Percentiles rank a stretch among this genome's conserved stretches.
Evolutionary conservation across 768 basidiomycete species (phyloP).

Genomic region (Podaxis sp.): DNA sequence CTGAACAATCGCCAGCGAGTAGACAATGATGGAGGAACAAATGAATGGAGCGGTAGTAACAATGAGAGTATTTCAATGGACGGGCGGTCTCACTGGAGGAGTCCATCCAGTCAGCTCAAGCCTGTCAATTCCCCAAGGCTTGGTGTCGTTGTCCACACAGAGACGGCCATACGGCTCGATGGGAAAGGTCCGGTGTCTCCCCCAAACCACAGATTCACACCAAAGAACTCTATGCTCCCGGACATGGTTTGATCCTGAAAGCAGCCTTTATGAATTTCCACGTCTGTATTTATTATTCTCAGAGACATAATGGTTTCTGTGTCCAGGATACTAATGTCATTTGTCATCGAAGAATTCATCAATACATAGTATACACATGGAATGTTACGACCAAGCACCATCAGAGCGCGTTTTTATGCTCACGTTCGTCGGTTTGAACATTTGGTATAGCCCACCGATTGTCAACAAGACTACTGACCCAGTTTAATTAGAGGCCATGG

Average conservation of each 20-base stretch:
- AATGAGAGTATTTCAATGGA: neutral
- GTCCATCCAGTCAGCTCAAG: neutral
- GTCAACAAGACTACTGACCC: too few relatives aligned
- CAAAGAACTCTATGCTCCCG: neutral
- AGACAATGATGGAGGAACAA: neutral
- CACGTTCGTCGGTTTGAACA: too few relatives aligned
- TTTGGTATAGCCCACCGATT: too few relatives aligned
- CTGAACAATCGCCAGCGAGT: slow-evolving; percentile 6
- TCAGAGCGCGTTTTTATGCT: too few relatives aligned
- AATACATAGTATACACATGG: too few relatives aligned
- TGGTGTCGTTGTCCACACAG: neutral
- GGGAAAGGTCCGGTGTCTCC: neutral
- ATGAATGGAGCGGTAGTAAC: neutral
- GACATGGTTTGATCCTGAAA: neutral
- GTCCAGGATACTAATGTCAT: too few relatives aligned
- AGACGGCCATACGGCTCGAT: slow-evolving; percentile 1
- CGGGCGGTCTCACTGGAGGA: neutral
- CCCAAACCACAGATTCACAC: neutral
- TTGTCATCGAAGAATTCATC: too few relatives aligned
- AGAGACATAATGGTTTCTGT: too few relatives aligned
- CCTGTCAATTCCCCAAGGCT: neutral
- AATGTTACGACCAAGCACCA: too few relatives aligned
- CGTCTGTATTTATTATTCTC: too few relatives aligned
- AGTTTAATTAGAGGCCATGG: too few relatives aligned
- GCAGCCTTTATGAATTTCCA: too few relatives aligned